Evolutionary conservation across 2,329 filamentous ascomycete species (phyloP).

Genomic region (Fusarium denticulatum): DNA sequence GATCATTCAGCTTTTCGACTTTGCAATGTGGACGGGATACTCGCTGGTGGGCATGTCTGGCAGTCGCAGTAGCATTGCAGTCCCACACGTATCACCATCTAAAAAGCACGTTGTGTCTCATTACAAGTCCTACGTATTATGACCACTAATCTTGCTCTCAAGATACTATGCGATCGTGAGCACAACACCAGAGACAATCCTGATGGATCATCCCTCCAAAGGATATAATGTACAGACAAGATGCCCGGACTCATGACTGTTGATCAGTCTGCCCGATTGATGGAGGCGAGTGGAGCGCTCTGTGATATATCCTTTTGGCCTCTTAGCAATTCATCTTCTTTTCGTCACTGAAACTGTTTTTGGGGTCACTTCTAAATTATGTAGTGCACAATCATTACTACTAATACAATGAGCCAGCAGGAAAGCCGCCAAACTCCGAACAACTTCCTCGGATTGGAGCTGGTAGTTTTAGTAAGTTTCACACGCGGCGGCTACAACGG

Average conservation of each 20-base stretch:
- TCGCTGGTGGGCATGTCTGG: neutral
- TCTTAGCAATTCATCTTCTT: neutral
- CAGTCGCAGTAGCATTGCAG: neutral
- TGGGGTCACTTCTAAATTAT: rapidly evolving
- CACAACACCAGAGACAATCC: neutral
- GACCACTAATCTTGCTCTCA: neutral
- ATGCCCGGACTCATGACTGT: rapidly evolving
- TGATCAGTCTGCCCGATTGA: neutral
- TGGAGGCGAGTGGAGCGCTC: too few species aligned
- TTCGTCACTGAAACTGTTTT: neutral
- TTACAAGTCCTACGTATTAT: neutral
- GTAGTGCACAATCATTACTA: rapidly evolving
- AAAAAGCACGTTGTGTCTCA: rapidly evolving
- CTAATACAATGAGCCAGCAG: rapidly evolving
- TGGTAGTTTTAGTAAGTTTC: rapidly evolving
- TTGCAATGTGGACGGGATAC: neutral
- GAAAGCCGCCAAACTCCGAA: rapidly evolving
- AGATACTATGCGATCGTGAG: neutral
- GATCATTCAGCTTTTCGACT: neutral
- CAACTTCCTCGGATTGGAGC: neutral
- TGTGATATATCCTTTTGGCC: too few species aligned
- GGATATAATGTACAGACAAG: neutral
- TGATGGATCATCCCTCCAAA: neutral
- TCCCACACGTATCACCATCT: neutral
- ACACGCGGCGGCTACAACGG: neutral